Base-by-base conservation (phyloP, 1,284 basidiomycete genomes). In the Fomitopsis pinicola region DNA sequence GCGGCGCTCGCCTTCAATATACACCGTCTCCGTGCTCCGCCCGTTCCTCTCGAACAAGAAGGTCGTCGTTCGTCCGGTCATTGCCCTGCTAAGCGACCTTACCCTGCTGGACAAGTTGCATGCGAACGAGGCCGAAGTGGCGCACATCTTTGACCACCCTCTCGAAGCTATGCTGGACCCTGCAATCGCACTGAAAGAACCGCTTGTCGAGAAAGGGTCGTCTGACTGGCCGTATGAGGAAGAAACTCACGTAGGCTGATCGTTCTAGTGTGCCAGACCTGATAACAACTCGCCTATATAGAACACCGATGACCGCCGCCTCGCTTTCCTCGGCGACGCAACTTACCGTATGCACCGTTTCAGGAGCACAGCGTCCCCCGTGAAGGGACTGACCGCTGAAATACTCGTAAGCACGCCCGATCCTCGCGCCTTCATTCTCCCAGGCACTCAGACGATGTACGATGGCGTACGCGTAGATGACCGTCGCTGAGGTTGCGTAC, bases 321-420 rank as follows among this genome's bases (percentile, higher is more conserved):
- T 87, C 4, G 69, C 77, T 1, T 77, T 80, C 71, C 71, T 84
- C 3, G 79, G 77, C 40, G 75, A 79, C 52, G 76, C 78, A 15
- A 64, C 74, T 0, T 93, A 91, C 68, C 82, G 87, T 33, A 85
- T 88, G 80, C 87, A 94, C 73, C 86, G 92, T 14, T 89, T 95
- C 69, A 82, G 90, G 45, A 88, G 87, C 3, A 78, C 78, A 0
- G 87, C 88, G 1, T 92, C 91, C 7, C 86, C 92, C 0, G 81
- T 95, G 65, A 92, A 92, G 70, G 93, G 93, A 0, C 75, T 95
- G 1, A 94, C 92, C 0, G 80, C 92, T 0, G 91, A 95, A 65
- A 89, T 95, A 17, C 75, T 93, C 58, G 90, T 93, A 67, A 66
- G 86, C 62, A 5, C n/a, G 30, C 26, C 1, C 57, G 38, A 52